phyloP scores from a whole-genome alignment of 2,329 filamentous ascomycete genomes.

The Phaeomoniella chlamydospora region DNA sequence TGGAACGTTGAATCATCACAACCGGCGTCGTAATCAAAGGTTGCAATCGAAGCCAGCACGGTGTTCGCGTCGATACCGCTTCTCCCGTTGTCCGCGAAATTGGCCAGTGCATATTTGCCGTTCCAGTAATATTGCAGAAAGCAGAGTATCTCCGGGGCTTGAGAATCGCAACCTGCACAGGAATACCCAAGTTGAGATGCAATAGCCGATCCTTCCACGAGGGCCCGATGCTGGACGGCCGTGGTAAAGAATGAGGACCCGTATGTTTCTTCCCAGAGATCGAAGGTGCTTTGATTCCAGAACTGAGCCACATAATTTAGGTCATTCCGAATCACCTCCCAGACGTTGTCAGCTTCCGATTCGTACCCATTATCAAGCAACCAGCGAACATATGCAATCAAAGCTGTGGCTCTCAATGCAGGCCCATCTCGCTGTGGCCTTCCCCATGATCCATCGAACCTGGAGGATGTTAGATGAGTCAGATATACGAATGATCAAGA shows the following conservation, averaged over 20 bases:
- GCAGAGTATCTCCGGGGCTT: constrained; percentile 58
- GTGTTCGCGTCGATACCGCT: constrained; percentile 60
- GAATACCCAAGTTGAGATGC: constrained; percentile 48
- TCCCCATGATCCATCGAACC: constrained; percentile 54
- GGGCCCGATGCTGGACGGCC: constrained; percentile 50
- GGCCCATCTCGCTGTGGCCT: constrained; percentile 52
- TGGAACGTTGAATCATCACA: constrained; percentile 50
- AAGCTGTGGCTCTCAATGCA: constrained; percentile 17
- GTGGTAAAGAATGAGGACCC: constrained; percentile 69
- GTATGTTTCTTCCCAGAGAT: constrained; percentile 68
- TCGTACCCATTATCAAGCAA: constrained; percentile 2
- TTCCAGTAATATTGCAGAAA: constrained; percentile 60
- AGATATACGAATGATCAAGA: too few species aligned
- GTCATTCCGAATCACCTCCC: constrained; percentile 64
- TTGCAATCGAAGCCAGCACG: constrained; percentile 50
- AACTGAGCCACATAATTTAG: constrained; percentile 60
- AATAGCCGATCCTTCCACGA: constrained; percentile 44
- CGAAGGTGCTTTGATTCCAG: constrained; percentile 37
- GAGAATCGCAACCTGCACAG: constrained; percentile 44
- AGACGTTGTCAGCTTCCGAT: constrained; percentile 40
- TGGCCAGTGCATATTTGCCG: constrained; percentile 49
- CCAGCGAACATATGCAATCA: constrained; percentile 11
- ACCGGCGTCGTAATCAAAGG: constrained; percentile 48
- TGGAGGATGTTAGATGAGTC: constrained; percentile 48
- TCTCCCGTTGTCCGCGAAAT: constrained; percentile 46